These are phyloP conservation scores for Botryotinia convoluta DNA, from an alignment of 2,329 filamentous ascomycete genomes.

Conservation along the genomic window DNA sequence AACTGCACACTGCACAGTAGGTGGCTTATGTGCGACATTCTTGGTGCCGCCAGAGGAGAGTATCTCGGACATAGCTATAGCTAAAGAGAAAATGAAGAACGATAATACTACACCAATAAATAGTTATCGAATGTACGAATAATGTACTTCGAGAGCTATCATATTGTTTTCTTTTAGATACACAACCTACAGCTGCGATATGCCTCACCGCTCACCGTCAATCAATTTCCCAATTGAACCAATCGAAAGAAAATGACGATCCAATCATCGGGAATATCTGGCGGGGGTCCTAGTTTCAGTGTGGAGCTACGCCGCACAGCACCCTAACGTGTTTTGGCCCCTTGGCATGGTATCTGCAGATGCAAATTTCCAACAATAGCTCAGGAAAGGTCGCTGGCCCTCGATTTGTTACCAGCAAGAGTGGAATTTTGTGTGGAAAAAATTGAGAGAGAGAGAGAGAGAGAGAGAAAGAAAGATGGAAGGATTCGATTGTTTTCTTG, in stretches of 20 bases:
- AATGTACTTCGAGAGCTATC: background rate
- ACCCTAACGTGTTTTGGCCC: background rate
- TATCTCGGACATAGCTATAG: background rate
- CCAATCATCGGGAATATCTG: background rate
- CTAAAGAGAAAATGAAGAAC: background rate
- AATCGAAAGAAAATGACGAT: background rate
- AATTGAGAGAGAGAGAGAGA: background rate
- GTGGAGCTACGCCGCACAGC: background rate
- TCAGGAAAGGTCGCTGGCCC: background rate
- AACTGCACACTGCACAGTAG: background rate
- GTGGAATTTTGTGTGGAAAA: background rate
- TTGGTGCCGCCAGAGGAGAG: background rate
- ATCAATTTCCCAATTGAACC: background rate
- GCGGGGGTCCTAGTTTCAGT: background rate
- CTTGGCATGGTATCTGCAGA: background rate
- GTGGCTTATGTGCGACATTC: background rate
- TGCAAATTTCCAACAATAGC: conserved; percentile 1
- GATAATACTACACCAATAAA: background rate
- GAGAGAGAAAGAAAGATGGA: background rate
- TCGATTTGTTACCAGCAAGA: background rate
- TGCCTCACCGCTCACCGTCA: background rate
- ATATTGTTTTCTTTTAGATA: background rate
- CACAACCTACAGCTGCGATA: background rate
- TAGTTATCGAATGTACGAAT: background rate
- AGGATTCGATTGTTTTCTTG: background rate